These are phyloP conservation scores for Dryas alaskensis DNA, from an alignment of 306 rosid species.

Conservation along the genomic window DNA sequence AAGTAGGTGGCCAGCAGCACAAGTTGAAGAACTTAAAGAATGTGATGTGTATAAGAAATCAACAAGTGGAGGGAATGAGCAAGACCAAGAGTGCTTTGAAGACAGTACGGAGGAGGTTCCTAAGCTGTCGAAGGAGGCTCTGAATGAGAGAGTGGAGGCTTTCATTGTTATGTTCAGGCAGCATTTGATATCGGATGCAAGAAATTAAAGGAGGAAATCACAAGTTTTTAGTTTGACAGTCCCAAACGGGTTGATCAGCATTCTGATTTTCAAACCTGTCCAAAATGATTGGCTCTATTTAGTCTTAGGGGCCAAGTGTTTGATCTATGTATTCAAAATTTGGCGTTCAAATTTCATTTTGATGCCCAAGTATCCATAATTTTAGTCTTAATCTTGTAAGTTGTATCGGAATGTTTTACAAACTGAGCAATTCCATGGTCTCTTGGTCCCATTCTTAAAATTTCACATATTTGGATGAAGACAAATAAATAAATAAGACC, in stretches of 20 bases:
- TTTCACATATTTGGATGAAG: not conserved
- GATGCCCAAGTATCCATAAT: conserved; percentile 11
- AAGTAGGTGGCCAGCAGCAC: conserved; percentile 23
- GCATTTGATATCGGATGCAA: conserved; percentile 80
- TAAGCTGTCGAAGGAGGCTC: conserved; percentile 70
- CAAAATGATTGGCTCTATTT: too few relatives aligned
- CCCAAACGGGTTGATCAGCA: too few relatives aligned
- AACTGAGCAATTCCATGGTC: not conserved
- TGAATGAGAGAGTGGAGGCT: conserved; percentile 91
- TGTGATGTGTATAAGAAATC: conserved; percentile 25
- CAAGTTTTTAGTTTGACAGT: not conserved
- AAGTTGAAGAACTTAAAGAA: conserved; percentile 30
- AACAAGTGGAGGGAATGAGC: conserved; percentile 21
- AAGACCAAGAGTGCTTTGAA: conserved; percentile 15
- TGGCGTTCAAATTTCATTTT: conserved; percentile 10
- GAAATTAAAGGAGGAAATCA: conserved; percentile 9
- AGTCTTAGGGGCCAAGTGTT: not conserved
- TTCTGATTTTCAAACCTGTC: too few relatives aligned
- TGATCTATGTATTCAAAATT: conserved; percentile 11
- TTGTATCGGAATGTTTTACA: not conserved
- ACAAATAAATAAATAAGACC: too few relatives aligned
- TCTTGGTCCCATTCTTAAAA: not conserved
- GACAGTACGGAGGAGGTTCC: conserved; percentile 20
- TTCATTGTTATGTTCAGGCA: conserved; percentile 87
- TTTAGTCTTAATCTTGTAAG: not conserved